phyloP scores from a whole-genome alignment of 345 rosid species.

The Bretschneidera sinensis region DNA sequence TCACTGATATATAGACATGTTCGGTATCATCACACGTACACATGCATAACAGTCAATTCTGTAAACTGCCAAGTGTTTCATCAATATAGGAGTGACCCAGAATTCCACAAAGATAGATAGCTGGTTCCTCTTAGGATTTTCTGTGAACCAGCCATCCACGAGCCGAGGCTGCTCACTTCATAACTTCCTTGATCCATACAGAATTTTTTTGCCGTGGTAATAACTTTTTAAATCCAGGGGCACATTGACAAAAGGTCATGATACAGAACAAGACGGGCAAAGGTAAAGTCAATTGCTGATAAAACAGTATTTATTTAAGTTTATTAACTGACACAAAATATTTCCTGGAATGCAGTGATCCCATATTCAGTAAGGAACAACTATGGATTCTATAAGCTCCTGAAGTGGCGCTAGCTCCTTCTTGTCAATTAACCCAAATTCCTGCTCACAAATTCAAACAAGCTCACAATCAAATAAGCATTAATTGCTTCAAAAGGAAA shows the following conservation, averaged over 20 bases:
- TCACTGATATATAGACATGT: too few species aligned
- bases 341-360: background rate
- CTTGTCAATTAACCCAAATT: constrained; percentile 92
- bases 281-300: background rate
- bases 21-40: too few species aligned
- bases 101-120: too few species aligned
- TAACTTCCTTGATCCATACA: background rate
- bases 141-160: too few species aligned
- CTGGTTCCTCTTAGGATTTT: too few species aligned
- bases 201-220: background rate
- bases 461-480: background rate
- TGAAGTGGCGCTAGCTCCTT: constrained; percentile 97
- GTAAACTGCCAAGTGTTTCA: too few species aligned
- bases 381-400: constrained; percentile 87
- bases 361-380: constrained; percentile 57
- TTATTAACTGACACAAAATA: background rate
- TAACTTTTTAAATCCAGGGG: background rate
- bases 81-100: too few species aligned
- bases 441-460: constrained; percentile 40
- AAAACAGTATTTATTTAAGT: background rate
- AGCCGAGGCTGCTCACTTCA: too few species aligned
- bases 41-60: too few species aligned
- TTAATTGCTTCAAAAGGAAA: background rate
- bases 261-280: background rate
- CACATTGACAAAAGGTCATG: background rate